phyloP scores from a whole-genome alignment of 192 early-diverging fungal genomes.

The Entomortierella lignicola region DNA sequence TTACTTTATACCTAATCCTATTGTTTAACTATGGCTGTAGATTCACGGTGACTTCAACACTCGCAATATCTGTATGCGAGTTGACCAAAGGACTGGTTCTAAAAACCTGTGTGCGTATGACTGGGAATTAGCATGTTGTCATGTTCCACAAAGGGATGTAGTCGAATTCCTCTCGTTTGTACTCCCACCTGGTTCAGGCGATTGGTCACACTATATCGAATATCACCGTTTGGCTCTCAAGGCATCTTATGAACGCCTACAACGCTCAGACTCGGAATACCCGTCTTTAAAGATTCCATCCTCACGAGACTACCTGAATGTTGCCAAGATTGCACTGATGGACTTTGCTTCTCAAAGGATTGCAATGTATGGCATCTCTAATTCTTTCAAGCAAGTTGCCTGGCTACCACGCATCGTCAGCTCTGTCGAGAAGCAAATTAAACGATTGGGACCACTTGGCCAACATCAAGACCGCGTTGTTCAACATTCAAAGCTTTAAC shows the following conservation, averaged over 20 bases:
- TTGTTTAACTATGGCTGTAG: constrained; percentile 6
- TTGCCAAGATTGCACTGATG: constrained; percentile 47
- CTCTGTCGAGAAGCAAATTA: constrained; percentile 30
- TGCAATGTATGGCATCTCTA: constrained; percentile 47
- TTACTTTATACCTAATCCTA: too few relatives aligned
- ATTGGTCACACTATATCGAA: constrained; percentile 50
- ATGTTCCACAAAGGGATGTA: constrained; percentile 47
- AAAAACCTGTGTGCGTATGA: constrained; percentile 40
- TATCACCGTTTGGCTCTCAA: constrained; percentile 51
- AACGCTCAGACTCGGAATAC: not conserved
- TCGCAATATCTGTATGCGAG: constrained; percentile 43
- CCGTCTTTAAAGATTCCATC: constrained; percentile 17
- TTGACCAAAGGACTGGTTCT: constrained; percentile 24
- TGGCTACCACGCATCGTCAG: constrained; percentile 41
- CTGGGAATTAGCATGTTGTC: constrained; percentile 52
- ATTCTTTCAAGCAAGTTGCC: constrained; percentile 42
- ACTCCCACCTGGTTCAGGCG: constrained; percentile 37
- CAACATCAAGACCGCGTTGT: constrained; percentile 4
- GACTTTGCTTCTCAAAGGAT: constrained; percentile 43
- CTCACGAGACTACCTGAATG: constrained; percentile 28
- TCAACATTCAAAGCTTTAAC: constrained; percentile 30
- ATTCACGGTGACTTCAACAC: constrained; percentile 52
- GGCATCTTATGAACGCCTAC: constrained; percentile 7
- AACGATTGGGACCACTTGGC: constrained; percentile 21
- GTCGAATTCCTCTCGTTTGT: constrained; percentile 52